Base-by-base conservation (phyloP, 768 basidiomycete genomes). In the Leucocoprinus birnbaumii region DNA sequence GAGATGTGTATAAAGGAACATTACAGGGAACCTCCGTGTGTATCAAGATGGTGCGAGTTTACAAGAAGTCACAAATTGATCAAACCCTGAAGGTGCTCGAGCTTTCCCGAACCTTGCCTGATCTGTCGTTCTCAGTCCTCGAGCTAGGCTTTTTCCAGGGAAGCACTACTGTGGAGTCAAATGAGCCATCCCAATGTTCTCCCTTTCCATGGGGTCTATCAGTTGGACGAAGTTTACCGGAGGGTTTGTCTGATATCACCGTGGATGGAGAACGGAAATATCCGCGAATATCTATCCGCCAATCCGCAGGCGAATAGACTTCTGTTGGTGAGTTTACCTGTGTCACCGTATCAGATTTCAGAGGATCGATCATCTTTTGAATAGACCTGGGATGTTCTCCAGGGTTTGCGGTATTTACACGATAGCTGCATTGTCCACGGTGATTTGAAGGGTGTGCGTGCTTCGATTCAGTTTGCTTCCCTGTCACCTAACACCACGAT, bases 361-460 rank as follows among this genome's bases (percentile, higher is more conserved):
- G 11, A 5, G 5, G 31, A 31, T 26, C 3, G 18, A 11, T 11
- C 40, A 34, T 48, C n/a, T 35, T 19, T 45, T 13, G 18, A 10
- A 19, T 43, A 72, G 72, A 48, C 68, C 13, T 59, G 59, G n/a
- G 72, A 70, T 49, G 61, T 72, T 1, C 66, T 65, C 2, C 53
- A 56, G 1, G 72, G 71, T 2, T 52, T 73, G 3, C 55, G 56
- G 1, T 72, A 72, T 58, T 58, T 74, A 13, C 72, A 73, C 48
- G 58, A 59, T 16, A 56, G 62, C 41, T 59, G 64, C 3, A 65
- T 79, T 35, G 65, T 77, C 10, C 78, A 76, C 44, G 76, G 77
- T 1, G 77, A 80, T 43, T 63, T 79, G 35, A 62, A 62, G 58
- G 63, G 61, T 24, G 63, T 64, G 44, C 16, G 59, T 19, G 4